A percentile compares a stretch with the other conserved stretches of the same genome.
Evolutionary conservation across 1,284 basidiomycete genomes (phyloP).

Genomic region (Fomitopsis pinicola): DNA sequence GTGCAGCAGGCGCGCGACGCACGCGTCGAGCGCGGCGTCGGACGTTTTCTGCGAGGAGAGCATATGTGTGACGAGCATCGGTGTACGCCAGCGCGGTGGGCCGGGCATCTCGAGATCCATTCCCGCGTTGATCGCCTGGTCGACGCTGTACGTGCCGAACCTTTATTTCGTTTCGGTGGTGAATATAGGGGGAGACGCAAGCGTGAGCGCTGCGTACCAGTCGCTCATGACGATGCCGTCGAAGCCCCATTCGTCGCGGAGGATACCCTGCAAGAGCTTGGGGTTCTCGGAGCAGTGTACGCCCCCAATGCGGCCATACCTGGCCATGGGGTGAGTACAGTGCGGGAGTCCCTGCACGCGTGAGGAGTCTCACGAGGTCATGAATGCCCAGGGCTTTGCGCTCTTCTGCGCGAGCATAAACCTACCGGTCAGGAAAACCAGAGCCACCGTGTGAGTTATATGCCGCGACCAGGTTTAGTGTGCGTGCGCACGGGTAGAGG

Average conservation of each 20-base stretch:
- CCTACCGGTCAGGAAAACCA: conserved; percentile 22
- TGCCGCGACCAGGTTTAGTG: neutral
- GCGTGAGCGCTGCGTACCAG: conserved; percentile 36
- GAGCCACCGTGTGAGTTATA: neutral
- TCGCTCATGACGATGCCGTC: conserved; percentile 63
- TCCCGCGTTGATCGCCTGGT: conserved; percentile 57
- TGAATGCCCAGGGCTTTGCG: conserved; percentile 57
- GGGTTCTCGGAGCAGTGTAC: conserved; percentile 61
- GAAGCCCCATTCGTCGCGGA: conserved; percentile 68
- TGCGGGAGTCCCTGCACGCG: neutral
- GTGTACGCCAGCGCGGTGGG: conserved; percentile 58
- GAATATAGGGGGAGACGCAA: neutral
- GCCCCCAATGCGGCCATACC: conserved; percentile 64
- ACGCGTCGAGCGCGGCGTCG: conserved; percentile 47
- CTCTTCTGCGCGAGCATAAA: conserved; percentile 65
- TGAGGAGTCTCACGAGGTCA: conserved; percentile 46
- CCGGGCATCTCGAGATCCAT: conserved; percentile 73
- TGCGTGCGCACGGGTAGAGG: conserved; percentile 53
- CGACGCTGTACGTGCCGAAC: conserved; percentile 61
- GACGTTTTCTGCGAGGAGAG: conserved; percentile 56
- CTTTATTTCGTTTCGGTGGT: conserved; percentile 23
- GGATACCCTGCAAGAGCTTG: conserved; percentile 48
- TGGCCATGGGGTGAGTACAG: conserved; percentile 19
- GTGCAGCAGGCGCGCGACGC: conserved; percentile 48
- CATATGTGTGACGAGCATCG: conserved; percentile 48